A percentile compares a stretch with the other conserved stretches of the same genome.
Conservation (phyloP, 352 stramenopile genomes). For the Phytophthora ohioensis region DNA sequence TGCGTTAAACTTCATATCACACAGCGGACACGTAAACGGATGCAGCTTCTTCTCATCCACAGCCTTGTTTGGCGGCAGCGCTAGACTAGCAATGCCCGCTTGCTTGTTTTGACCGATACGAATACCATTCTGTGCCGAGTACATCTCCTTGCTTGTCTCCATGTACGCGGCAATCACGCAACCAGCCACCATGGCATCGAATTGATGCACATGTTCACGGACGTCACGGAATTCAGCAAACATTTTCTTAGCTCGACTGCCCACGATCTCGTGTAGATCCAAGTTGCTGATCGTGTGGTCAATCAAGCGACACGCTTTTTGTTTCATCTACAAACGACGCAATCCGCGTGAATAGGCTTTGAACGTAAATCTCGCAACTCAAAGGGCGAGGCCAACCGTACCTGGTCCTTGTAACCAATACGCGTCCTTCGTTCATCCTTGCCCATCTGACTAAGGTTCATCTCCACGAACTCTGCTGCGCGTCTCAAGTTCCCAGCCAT, state of each 20-base stretch:
- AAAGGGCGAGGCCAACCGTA: constrained; percentile 51
- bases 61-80: constrained; percentile 73
- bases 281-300: constrained; percentile 95
- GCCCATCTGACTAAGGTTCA: constrained; percentile 97
- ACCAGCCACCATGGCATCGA: constrained; percentile 92
- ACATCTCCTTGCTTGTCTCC: constrained; percentile 90
- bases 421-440: constrained; percentile 96
- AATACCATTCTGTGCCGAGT: constrained; percentile 79
- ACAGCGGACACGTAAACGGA: constrained; percentile 80
- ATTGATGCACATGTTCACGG: constrained; percentile 95
- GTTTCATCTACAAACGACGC: constrained; percentile 89
- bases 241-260: constrained; percentile 95
- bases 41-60: constrained; percentile 91
- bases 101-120: constrained; percentile 72
- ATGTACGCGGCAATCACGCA: constrained; percentile 90
- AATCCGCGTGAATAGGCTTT: constrained; percentile 32
- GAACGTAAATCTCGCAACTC: constrained; percentile 10
- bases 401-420: constrained; percentile 97
- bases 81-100: constrained; percentile 50
- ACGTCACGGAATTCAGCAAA: constrained; percentile 97
- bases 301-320: constrained; percentile 89
- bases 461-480: constrained; percentile 93
- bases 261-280: constrained; percentile 95
- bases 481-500: constrained; percentile 87
- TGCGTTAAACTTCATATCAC: constrained; percentile 90